Conservation (phyloP, 768 basidiomycete species). For the Lentinus tigrinus region DNA sequence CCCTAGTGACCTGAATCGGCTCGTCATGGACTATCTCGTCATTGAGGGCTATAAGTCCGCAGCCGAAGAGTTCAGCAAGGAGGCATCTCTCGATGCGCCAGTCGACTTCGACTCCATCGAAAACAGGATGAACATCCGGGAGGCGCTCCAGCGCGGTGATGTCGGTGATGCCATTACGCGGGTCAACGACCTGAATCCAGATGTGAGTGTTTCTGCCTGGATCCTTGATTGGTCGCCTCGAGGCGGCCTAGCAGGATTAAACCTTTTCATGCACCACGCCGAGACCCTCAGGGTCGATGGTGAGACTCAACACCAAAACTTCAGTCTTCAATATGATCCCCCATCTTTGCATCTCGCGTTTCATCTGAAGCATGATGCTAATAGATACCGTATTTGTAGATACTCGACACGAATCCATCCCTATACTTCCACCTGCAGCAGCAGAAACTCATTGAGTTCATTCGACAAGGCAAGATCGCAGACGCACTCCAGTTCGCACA, state of each 20-base stretch:
- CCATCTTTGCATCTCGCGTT: constrained; percentile 22
- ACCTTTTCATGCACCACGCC: constrained; percentile 98
- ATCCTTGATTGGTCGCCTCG: not conserved
- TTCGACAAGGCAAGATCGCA: constrained; percentile 74
- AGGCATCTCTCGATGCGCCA: constrained; percentile 72
- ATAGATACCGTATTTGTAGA: constrained; percentile 49
- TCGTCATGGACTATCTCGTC: constrained; percentile 97
- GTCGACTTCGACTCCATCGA: constrained; percentile 93
- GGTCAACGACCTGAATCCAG: constrained; percentile 94
- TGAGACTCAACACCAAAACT: constrained; percentile 82
- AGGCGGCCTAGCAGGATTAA: constrained; percentile 66
- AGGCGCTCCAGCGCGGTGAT: constrained; percentile 91
- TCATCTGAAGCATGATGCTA: not conserved
- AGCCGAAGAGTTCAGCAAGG: constrained; percentile 91
- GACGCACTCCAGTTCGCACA: constrained; percentile 92
- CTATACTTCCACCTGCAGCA: constrained; percentile 96
- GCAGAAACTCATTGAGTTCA: constrained; percentile 92
- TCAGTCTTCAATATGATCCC: constrained; percentile 95
- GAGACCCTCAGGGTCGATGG: constrained; percentile 80
- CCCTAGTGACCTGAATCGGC: constrained; percentile 84
- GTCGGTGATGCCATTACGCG: constrained; percentile 94
- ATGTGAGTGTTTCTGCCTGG: constrained; percentile 60
- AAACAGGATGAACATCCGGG: constrained; percentile 90
- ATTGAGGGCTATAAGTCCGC: constrained; percentile 97
- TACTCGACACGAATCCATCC: constrained; percentile 91